Base-by-base conservation (phyloP, 2,329 filamentous ascomycete genomes). In the Capronia coronata region DNA sequence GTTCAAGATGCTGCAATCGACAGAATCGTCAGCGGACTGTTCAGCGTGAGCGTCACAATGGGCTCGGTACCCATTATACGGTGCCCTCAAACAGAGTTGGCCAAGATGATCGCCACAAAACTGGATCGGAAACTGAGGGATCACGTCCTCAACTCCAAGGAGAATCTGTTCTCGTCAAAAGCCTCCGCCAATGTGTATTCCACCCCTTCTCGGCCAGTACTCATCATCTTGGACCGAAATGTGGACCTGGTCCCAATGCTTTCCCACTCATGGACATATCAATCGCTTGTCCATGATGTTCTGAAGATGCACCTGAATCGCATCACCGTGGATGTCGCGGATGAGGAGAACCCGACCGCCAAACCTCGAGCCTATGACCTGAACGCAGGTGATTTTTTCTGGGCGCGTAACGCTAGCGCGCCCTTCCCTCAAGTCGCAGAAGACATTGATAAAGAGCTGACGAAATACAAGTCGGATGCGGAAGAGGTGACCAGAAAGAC, bases 11-110 rank as follows among this genome's bases (percentile, higher is more conserved):
- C 78, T 45, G 82, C 93, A 30, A 80, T 98, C 25, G 91, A 98
- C 67, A 83, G 83, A 59, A 91, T 97, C 56, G 93, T 98, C 43
- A 94, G 86, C 62, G 93, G 93, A 0, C 73, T 98, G n/a, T 98
- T 97, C 70, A 96, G 90, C 56, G 93, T 98, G 42, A 84, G 93
- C 52, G 93, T 94, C n/a, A 98, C 93, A 3, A 95, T 96, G 88
- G 91, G 89, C 52, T 83, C 90, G 2, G 95, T 98, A 59, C 93
- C 93, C 5, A 89, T 98, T 59, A 97, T 98, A 62, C 78, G 93
- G 59, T 96, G 88, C 64, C 90, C 93, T 5, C 95, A 93, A 65
- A 88, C 85, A 43, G 90, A 88, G 29, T 88, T 93, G 2, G 91
- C 93, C 11, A 91, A 97, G 65, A 85, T 95, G 75, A 94, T 98